Base-by-base conservation (phyloP, 2,329 filamentous ascomycete species). In the Penicillium capsulatum region DNA sequence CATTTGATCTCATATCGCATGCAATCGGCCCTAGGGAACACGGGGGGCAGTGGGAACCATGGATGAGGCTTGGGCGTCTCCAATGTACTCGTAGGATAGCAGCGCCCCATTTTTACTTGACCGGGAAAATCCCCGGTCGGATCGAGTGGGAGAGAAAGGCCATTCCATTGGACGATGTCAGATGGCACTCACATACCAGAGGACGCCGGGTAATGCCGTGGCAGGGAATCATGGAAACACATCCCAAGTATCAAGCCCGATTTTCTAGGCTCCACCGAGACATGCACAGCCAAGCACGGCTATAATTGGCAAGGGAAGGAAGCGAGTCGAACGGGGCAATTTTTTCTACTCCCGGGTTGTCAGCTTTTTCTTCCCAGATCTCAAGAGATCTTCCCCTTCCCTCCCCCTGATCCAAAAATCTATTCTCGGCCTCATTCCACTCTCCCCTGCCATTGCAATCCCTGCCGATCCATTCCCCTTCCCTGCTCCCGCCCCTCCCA, bases 391-490 rank as follows among this genome's bases (percentile, higher is more conserved):
- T n/a, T n/a, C n/a, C n/a, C n/a, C n/a, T n/a, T n/a, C n/a, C n/a
- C n/a, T n/a, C 30, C 27, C 17, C 29, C 29, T 15, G 15, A 31
- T 31, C 29, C 29, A 17, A 11, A 20, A 8, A 31, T 40, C 45
- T 20, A 31, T 20, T 42, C 34, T 44, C 22, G 31, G 30, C 28
- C 31, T 35, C 40, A 28, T 42, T 45, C 41, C 41, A 30, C 35
- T 42, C 33, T 17, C 46, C 45, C 42, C 42, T 44, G 33, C 48
- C 56, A 59, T 59, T 52, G 29, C 42, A 50, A 59, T 56, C 55
- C 57, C 58, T 61, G 60, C 51, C 59, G 61, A 63, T 63, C 61
- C 61, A 61, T 63, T 63, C 60, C 50, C 42, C 30, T 36, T 33
- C 29, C 38, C 48, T 39, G 31, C 16, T 37, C 31, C 38, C 34